These are phyloP conservation scores for Umbellularia californica DNA, from an alignment of 164 flowering plant species.

Conservation along the genomic window DNA sequence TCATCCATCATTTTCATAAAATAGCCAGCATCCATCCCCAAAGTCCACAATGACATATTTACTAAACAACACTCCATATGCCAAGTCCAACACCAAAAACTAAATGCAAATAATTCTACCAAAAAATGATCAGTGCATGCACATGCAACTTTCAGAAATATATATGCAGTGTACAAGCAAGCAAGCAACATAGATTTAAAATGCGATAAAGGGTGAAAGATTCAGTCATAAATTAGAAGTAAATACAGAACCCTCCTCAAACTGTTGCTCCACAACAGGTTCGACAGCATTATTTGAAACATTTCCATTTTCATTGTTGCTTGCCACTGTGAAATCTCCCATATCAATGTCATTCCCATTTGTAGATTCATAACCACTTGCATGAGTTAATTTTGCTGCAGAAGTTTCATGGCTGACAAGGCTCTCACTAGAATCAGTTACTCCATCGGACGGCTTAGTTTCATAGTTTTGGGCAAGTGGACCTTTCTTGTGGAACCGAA, in stretches of 20 bases:
- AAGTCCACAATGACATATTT: no score
- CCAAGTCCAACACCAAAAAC: no score
- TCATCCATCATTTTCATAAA: no score
- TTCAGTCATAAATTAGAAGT: neutral
- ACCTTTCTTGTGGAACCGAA: constrained; percentile 25
- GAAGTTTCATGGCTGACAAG: constrained; percentile 23
- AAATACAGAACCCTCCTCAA: constrained; percentile 48
- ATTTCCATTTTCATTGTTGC: constrained; percentile 52
- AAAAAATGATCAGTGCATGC: no score
- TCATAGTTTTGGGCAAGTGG: constrained; percentile 22
- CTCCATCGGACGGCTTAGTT: constrained; percentile 13
- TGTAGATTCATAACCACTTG: constrained; percentile 30
- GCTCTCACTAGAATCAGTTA: constrained; percentile 2
- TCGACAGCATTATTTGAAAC: constrained; percentile 31
- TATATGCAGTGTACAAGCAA: no score
- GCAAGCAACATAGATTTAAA: no score
- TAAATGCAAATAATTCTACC: no score
- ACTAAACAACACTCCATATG: no score
- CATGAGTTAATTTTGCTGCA: constrained; percentile 28
- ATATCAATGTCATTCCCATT: constrained; percentile 37
- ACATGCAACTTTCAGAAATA: no score
- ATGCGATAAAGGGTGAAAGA: no score
- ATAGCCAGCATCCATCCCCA: no score
- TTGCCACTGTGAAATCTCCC: constrained; percentile 26
- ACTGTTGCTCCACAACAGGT: constrained; percentile 38